Percentiles rank a stretch among this genome's conserved stretches.
Conservation (phyloP, 768 basidiomycete species). For the Exsudoporus frostii region DNA sequence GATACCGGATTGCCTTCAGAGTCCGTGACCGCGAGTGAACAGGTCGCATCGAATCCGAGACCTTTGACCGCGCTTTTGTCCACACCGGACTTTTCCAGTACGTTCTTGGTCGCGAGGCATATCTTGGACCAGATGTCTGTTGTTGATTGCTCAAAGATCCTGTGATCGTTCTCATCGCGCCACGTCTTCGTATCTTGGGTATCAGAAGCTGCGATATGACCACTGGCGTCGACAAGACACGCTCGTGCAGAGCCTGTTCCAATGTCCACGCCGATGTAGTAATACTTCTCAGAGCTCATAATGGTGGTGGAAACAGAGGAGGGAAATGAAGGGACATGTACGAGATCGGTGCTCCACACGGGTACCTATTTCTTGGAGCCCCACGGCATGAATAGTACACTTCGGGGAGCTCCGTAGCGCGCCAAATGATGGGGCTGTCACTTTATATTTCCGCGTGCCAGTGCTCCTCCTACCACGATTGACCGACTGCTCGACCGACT, state of each 20-base stretch:
- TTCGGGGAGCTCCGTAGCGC: constrained; percentile 2
- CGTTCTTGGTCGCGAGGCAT: constrained; percentile 55
- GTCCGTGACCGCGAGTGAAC: constrained; percentile 87
- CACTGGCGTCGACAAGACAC: constrained; percentile 66
- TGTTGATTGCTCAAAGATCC: constrained; percentile 97
- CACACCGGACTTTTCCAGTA: constrained; percentile 57
- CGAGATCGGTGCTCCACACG: constrained; percentile 13
- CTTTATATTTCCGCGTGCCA: too few species aligned
- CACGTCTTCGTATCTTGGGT: constrained; percentile 82
- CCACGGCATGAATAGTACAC: background rate
- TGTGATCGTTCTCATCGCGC: constrained; percentile 79
- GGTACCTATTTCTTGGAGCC: background rate
- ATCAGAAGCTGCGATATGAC: constrained; percentile 72
- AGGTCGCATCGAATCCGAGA: constrained; percentile 93
- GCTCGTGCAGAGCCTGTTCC: constrained; percentile 95
- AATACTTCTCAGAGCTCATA: constrained; percentile 38
- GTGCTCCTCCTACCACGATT: too few species aligned
- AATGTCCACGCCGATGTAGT: constrained; percentile 78
- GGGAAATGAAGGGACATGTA: constrained; percentile 1
- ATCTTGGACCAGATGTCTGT: constrained; percentile 81
- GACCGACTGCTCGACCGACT: too few species aligned
- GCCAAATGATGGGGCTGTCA: background rate
- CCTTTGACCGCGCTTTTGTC: constrained; percentile 70
- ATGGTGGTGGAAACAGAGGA: background rate
- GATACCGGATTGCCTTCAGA: constrained; percentile 67